Base-by-base conservation (phyloP, 2,329 filamentous ascomycete genomes). In the Penicillium brevicompactum region DNA sequence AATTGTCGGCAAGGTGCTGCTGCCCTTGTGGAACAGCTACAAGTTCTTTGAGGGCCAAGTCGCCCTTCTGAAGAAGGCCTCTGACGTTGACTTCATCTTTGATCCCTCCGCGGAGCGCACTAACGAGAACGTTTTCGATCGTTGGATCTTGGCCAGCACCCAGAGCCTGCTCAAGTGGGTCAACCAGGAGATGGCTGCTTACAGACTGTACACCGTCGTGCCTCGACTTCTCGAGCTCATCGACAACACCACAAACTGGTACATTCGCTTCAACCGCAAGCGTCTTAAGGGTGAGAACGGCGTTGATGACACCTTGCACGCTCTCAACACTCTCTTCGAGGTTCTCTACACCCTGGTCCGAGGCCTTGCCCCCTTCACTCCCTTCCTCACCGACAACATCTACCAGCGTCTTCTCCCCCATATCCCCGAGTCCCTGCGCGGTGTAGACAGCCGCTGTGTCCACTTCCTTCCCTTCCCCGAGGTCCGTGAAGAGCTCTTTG, bases 211-310 rank as follows among this genome's bases (percentile, higher is more conserved):
- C 75, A 97, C 92, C 1, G 93, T 97, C 43, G 92, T 96, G 43
- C 92, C 92, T 7, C 84, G 90, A 60, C 78, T 97, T 57, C 82
- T 96, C 16, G 84, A 83, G 55, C 83, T 96, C 67, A 95, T 97
- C 62, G 93, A 97, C 68, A 92, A 95, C 76, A 92, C 90, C 4
- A 97, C 92, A n/a, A 97, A 97, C 76, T 97, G 92, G 92, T 97
- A 97, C 76, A 97, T 97, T 72, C 85, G 92, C 58, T 95, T 96
- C 80, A 97, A 97, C 80, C 85, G 92, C 51, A 90, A 90, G 74
- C 86, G 92, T 51, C 81, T 96, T 63, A 97, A 96, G 85, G 92
- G 92, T 42, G 92, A 95, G 70, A 87, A 91, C 61, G 91, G 92
- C 16, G 76, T 91, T 22, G 84, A 92, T 13, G 94, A 97, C 71